phyloP scores from a whole-genome alignment of 768 basidiomycete species.

The Hygrocybe punicea region DNA sequence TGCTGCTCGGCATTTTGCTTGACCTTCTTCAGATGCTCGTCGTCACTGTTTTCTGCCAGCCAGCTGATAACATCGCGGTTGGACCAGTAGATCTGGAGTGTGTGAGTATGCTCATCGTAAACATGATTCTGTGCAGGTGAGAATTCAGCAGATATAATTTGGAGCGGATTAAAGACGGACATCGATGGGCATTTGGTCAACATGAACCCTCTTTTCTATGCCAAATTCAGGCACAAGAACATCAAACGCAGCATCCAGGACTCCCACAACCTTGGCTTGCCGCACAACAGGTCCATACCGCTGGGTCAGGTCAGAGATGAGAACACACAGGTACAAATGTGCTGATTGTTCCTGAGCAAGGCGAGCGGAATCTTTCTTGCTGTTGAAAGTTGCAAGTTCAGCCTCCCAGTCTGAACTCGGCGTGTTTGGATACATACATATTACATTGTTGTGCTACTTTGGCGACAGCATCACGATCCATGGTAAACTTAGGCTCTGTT shows the following conservation, averaged over 20 bases:
- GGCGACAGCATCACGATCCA: constrained; percentile 97
- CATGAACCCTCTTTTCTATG: constrained; percentile 97
- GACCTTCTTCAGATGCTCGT: constrained; percentile 93
- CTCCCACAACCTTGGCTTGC: constrained; percentile 90
- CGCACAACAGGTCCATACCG: constrained; percentile 94
- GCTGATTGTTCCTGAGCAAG: constrained; percentile 96
- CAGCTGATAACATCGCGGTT: constrained; percentile 89
- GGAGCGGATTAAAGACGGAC: constrained; percentile 42
- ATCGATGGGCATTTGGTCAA: constrained; percentile 98
- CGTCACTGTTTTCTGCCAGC: constrained; percentile 93
- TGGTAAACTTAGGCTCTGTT: constrained; percentile 86
- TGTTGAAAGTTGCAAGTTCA: constrained; percentile 28
- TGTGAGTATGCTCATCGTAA: constrained; percentile 91
- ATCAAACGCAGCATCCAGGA: constrained; percentile 97
- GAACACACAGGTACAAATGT: constrained; percentile 91
- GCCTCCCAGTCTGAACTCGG: not conserved
- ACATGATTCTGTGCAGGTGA: constrained; percentile 72
- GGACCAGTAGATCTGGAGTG: constrained; percentile 95
- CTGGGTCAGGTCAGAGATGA: constrained; percentile 91
- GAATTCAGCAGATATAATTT: constrained; percentile 10
- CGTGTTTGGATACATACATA: constrained; percentile 55
- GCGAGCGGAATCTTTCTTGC: constrained; percentile 86
- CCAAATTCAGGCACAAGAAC: constrained; percentile 95
- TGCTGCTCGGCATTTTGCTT: constrained; percentile 91
- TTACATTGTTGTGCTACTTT: constrained; percentile 98